These are phyloP conservation scores for Rosa multiflora DNA, from an alignment of 306 rosid genomes.

Conservation along the genomic window DNA sequence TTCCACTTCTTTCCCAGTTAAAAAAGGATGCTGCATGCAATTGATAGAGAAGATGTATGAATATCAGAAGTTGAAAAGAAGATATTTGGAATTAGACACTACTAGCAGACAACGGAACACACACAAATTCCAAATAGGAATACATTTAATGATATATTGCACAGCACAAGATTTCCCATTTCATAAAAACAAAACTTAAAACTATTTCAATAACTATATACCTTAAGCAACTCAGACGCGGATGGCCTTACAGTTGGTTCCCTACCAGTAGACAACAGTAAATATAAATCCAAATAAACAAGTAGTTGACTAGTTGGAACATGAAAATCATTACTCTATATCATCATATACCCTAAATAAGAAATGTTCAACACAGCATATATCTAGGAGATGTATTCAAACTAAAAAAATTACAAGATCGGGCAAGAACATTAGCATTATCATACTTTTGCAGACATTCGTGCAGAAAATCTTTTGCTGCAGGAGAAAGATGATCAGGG, in stretches of 20 bases:
- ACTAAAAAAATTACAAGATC: constrained; percentile 20
- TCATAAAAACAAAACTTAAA: constrained; percentile 19
- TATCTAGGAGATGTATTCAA: constrained; percentile 9
- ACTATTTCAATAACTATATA: constrained; percentile 14
- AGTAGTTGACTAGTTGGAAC: neutral
- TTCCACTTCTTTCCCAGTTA: constrained; percentile 53
- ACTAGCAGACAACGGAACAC: neutral
- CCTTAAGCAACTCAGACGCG: constrained; percentile 92
- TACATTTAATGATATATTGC: constrained; percentile 12
- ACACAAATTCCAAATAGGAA: neutral
- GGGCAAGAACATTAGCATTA: neutral
- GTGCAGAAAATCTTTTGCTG: constrained; percentile 85
- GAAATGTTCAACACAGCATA: constrained; percentile 5
- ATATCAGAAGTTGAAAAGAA: constrained; percentile 23
- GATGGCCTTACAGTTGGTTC: constrained; percentile 73
- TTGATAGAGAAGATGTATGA: constrained; percentile 14
- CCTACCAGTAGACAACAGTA: constrained; percentile 51
- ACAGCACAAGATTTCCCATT: constrained; percentile 10
- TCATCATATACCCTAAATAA: neutral
- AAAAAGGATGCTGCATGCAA: constrained; percentile 85
- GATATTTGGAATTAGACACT: constrained; percentile 1
- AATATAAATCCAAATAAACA: constrained; percentile 7
- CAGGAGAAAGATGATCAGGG: constrained; percentile 83
- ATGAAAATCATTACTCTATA: neutral
- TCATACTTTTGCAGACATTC: constrained; percentile 90